These are phyloP conservation scores for Smallanthus sonchifolius DNA, from an alignment of 129 eudicot genomes.

Conservation along the genomic window DNA sequence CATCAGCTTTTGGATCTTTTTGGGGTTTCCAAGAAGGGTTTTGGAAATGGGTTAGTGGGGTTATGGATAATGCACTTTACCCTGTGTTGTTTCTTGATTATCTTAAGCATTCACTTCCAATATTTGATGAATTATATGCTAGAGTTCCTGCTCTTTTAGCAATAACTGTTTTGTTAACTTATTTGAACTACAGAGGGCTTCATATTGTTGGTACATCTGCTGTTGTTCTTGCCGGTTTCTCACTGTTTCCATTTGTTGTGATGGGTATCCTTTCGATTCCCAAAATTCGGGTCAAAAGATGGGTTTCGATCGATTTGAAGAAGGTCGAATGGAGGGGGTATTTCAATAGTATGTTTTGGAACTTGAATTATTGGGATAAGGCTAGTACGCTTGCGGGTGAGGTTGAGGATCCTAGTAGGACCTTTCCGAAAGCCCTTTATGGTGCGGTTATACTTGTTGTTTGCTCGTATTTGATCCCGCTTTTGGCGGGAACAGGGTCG, in stretches of 20 bases:
- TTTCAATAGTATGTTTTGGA: constrained; percentile 89
- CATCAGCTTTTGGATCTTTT: constrained; percentile 86
- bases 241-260: constrained; percentile 70
- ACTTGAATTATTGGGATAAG: constrained; percentile 88
- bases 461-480: constrained; percentile 71
- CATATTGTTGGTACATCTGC: constrained; percentile 79
- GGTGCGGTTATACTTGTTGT: constrained; percentile 75
- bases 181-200: constrained; percentile 75
- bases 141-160: constrained; percentile 67
- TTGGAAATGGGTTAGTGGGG: constrained; percentile 98
- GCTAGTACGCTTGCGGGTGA: constrained; percentile 93
- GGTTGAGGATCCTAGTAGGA: constrained; percentile 62
- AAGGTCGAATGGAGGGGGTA: constrained; percentile 82
- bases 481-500: constrained; percentile 90
- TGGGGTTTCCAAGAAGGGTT: constrained; percentile 97
- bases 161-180: constrained; percentile 64
- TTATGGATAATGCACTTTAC: constrained; percentile 91
- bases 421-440: constrained; percentile 74
- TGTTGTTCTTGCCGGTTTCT: constrained; percentile 72
- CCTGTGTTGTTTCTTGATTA: constrained; percentile 89
- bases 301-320: constrained; percentile 56
- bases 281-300: constrained; percentile 46
- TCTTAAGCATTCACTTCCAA: constrained; percentile 65
- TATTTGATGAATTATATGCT: constrained; percentile 46
- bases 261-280: constrained; percentile 72